phyloP scores from a whole-genome alignment of 2,329 filamentous ascomycete genomes.

The Zymoseptoria pseudotritici region DNA sequence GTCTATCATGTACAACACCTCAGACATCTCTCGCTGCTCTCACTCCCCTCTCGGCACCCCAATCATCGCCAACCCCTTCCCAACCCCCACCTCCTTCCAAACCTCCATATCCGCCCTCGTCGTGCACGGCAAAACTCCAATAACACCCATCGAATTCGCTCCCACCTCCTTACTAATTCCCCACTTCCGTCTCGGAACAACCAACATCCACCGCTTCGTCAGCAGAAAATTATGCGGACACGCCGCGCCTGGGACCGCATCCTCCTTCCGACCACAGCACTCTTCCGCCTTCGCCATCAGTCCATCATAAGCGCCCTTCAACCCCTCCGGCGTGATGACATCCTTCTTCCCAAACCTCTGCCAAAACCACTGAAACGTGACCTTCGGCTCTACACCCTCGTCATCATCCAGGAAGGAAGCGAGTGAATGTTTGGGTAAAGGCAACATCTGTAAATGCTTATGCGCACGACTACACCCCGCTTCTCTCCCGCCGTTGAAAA shows the following conservation, averaged over 20 bases:
- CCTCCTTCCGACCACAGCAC: neutral
- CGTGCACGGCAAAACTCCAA: constrained; percentile 26
- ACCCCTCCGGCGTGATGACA: neutral
- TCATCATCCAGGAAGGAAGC: constrained; percentile 13
- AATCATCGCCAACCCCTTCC: constrained; percentile 10
- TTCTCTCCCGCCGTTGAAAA: constrained; percentile 42
- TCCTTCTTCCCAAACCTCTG: neutral
- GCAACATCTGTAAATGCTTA: constrained; percentile 41
- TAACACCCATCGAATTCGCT: constrained; percentile 32
- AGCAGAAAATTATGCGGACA: constrained; percentile 31
- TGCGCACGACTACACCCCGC: constrained; percentile 39
- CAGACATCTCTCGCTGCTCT: too few relatives aligned
- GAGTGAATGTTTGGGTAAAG: constrained; percentile 21
- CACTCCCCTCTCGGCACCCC: constrained; percentile 5
- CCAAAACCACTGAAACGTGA: neutral
- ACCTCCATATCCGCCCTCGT: constrained; percentile 10
- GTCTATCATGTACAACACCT: too few relatives aligned
- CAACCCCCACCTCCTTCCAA: constrained; percentile 10
- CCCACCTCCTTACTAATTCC: constrained; percentile 18
- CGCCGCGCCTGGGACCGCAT: constrained; percentile 10
- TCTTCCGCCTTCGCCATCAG: neutral
- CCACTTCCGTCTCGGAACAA: constrained; percentile 29
- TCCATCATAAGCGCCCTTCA: neutral
- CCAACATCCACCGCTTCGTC: constrained; percentile 28
- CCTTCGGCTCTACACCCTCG: neutral